Conservation (phyloP, 805 yeast species). For the Myxozyma geophila region DNA sequence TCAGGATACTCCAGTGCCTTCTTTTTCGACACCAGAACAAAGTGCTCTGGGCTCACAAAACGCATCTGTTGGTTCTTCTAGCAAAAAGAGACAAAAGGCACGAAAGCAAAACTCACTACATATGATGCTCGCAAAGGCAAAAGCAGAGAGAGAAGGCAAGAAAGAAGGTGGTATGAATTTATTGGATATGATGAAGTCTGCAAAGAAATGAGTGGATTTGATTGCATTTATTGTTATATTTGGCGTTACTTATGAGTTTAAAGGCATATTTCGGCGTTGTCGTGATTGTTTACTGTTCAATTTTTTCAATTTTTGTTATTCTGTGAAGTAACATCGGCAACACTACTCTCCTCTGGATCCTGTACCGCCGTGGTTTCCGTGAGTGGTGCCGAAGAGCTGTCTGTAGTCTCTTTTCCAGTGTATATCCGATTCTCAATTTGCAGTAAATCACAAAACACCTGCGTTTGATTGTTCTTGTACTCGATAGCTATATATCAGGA, state of each 20-base stretch:
- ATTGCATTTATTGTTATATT: neutral
- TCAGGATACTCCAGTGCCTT: neutral
- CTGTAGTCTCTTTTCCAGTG: neutral
- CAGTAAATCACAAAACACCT: conserved; percentile 39
- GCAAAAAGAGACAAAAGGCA: conserved; percentile 30
- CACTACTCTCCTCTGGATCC: too few species aligned
- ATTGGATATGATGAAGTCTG: conserved; percentile 29
- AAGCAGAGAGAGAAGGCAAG: conserved; percentile 25
- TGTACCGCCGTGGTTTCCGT: too few species aligned
- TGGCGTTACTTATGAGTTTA: conserved; percentile 2
- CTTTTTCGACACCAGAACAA: neutral
- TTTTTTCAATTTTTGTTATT: too few species aligned
- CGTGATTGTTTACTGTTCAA: too few species aligned
- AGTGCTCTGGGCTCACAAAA: conserved; percentile 10
- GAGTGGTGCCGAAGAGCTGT: too few species aligned
- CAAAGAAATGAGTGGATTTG: neutral
- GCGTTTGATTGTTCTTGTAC: conserved; percentile 42
- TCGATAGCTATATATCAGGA: conserved; percentile 14
- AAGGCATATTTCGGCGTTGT: neutral
- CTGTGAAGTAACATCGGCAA: too few species aligned
- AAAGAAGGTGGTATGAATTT: conserved; percentile 13
- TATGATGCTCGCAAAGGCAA: conserved; percentile 32
- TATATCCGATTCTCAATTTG: conserved; percentile 36
- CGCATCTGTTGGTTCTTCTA: conserved; percentile 18
- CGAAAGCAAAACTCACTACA: conserved; percentile 33